These are phyloP conservation scores for Carex myosuroides DNA, from an alignment of 176 grass and related monocot genomes.

Conservation along the genomic window DNA sequence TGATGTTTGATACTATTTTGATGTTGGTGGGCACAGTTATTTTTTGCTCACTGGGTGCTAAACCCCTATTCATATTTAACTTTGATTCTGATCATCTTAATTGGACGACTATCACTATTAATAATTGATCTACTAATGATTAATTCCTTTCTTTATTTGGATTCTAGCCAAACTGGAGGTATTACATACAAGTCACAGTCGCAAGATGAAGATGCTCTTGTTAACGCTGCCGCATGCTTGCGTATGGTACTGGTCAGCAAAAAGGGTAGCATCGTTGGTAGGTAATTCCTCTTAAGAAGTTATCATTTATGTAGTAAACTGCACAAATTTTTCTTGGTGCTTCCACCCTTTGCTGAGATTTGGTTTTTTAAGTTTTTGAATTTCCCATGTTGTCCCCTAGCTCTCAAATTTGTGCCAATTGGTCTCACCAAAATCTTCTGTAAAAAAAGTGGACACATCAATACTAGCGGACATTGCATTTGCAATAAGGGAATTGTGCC, in stretches of 20 bases:
- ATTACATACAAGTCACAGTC: constrained; percentile 95
- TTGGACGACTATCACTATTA: background rate
- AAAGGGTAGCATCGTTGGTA: constrained; percentile 72
- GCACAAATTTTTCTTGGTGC: background rate
- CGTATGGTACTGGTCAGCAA: constrained; percentile 83
- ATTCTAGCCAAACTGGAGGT: constrained; percentile 50
- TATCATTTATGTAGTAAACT: background rate
- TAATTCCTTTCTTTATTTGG: constrained; percentile 8
- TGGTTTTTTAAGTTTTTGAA: background rate
- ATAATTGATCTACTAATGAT: constrained; percentile 2
- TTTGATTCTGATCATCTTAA: background rate
- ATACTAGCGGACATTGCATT: background rate
- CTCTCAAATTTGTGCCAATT: background rate
- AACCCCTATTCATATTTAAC: background rate
- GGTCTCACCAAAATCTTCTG: background rate
- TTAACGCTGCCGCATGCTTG: constrained; percentile 74
- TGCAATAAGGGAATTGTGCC: background rate
- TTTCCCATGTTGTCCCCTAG: too few relatives aligned
- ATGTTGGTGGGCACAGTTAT: background rate
- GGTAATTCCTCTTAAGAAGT: constrained; percentile 11
- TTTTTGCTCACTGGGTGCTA: background rate
- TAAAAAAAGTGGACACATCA: background rate
- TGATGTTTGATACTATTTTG: constrained; percentile 8
- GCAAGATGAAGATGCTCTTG: constrained; percentile 99
- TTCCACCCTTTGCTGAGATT: background rate